Evolutionary conservation across 2,329 filamentous ascomycete genomes (phyloP).

Genomic region (Trichoderma lentiforme): DNA sequence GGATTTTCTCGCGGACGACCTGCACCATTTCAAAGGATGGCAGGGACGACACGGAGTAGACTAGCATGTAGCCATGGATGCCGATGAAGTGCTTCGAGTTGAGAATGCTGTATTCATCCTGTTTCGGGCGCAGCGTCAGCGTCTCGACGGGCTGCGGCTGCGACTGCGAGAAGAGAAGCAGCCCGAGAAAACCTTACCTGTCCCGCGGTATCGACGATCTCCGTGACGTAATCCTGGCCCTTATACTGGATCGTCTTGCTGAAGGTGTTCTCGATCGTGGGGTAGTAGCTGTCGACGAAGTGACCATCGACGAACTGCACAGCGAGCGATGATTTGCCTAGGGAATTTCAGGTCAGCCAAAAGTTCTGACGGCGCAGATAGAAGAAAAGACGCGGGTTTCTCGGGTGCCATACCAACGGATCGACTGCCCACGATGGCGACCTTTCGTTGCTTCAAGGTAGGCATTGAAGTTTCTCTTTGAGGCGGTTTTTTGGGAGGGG

Average conservation of each 20-base stretch:
- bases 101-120: slow-evolving; percentile 98
- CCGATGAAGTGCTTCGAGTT: slow-evolving; percentile 99
- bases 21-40: slow-evolving; percentile 97
- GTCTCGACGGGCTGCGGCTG: not conserved
- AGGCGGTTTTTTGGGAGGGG: not conserved
- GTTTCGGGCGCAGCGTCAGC: slow-evolving; percentile 13
- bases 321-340: slow-evolving; percentile 95
- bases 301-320: slow-evolving; percentile 97
- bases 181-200: slow-evolving; percentile 58
- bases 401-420: slow-evolving; percentile 62
- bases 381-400: not conserved
- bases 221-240: slow-evolving; percentile 87
- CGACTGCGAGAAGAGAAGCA: not conserved
- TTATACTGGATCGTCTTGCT: slow-evolving; percentile 92
- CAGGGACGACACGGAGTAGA: slow-evolving; percentile 93
- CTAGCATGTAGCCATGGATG: slow-evolving; percentile 97
- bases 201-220: slow-evolving; percentile 97
- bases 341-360: not conserved
- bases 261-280: slow-evolving; percentile 98
- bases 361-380: not conserved
- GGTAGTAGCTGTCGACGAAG: slow-evolving; percentile 98
- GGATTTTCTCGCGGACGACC: slow-evolving; percentile 93
- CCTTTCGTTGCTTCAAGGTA: slow-evolving; percentile 82
- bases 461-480: slow-evolving; percentile 48
- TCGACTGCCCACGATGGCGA: slow-evolving; percentile 91